These are phyloP conservation scores for Suillus subaureus DNA, from an alignment of 768 basidiomycete genomes.

Conservation along the genomic window DNA sequence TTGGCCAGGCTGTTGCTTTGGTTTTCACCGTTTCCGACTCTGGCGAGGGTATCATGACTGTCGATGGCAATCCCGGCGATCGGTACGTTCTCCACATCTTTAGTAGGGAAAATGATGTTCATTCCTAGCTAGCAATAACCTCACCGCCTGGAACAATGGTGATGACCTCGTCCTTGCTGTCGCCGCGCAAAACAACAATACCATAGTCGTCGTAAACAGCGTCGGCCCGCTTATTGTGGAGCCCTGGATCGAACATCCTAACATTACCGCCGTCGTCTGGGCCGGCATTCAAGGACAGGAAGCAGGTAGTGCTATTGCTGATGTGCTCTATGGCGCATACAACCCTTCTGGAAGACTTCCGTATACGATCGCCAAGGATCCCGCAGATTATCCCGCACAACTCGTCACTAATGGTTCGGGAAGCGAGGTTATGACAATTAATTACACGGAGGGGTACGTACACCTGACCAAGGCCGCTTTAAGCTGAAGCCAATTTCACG, in stretches of 20 bases:
- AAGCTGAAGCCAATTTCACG: background rate
- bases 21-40: constrained; percentile 80
- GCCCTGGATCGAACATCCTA: constrained; percentile 72
- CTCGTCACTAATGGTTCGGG: constrained; percentile 40
- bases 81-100: constrained; percentile 38
- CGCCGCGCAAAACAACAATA: constrained; percentile 47
- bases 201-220: constrained; percentile 30
- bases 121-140: constrained; percentile 48
- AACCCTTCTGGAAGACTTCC: constrained; percentile 72
- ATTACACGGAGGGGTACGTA: constrained; percentile 57
- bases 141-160: constrained; percentile 75
- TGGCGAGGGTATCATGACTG: constrained; percentile 77
- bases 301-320: constrained; percentile 66
- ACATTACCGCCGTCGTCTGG: constrained; percentile 75
- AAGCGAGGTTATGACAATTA: constrained; percentile 46
- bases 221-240: constrained; percentile 66
- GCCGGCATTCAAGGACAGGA: constrained; percentile 69
- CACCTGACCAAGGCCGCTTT: background rate
- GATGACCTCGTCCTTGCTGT: constrained; percentile 72
- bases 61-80: constrained; percentile 80
- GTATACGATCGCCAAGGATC: constrained; percentile 70
- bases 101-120: background rate
- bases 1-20: constrained; percentile 57
- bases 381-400: constrained; percentile 61
- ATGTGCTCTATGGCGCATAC: constrained; percentile 68